Evolutionary conservation across 441 rosid species (phyloP), one percentile per base, ranked within the genome.

Genomic region (Bruguiera hainesii): DNA sequence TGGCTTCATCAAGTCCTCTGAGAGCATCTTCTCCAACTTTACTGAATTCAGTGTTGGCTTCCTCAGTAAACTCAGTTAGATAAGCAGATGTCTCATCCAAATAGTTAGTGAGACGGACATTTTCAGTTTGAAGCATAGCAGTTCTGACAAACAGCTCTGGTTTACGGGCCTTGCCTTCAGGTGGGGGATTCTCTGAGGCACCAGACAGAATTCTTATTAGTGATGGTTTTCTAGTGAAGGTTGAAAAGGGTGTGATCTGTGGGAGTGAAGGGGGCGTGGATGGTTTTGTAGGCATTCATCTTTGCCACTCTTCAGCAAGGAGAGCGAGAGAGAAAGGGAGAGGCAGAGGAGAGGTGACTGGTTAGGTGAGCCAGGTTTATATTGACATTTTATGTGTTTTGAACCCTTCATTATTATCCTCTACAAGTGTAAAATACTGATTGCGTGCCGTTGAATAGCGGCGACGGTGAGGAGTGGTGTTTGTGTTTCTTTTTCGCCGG

Each of bases 21-120:
- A 90, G 88, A 48, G 97, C 99, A 62, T 87, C 94, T 80, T 91
- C 96, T 55, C 91, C 97, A 73, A 94, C 75, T 68, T 91, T 86
- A 63, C 89, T 90, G 31, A 91, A 82, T 83, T 87, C 91, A 0
- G 85, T 82, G 63, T 73, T 79, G 69, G 97, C 97, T 79, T 89
- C 94, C 80, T 91, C 93, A 4, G 88, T 94, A 70, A 87, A 89
- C 63, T 90, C 82, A 66, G 90, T 85, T 64, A 94, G 83, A 75
- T 87, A 85, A 55, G 75, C 84, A 18, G 98, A 84, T 66, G 81
- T 75, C 68, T 95, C 89, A 53, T 95, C 97, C 58, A 90, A 73
- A 69, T 86, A 91, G 67, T 85, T 91, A 0, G 96, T 86, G 69
- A 91, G 88, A 19, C 91, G 91, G 64, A 91, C 94, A 67, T 94